These are phyloP conservation scores for Fusarium clavum DNA, from an alignment of 2,329 filamentous ascomycete species.

Conservation along the genomic window DNA sequence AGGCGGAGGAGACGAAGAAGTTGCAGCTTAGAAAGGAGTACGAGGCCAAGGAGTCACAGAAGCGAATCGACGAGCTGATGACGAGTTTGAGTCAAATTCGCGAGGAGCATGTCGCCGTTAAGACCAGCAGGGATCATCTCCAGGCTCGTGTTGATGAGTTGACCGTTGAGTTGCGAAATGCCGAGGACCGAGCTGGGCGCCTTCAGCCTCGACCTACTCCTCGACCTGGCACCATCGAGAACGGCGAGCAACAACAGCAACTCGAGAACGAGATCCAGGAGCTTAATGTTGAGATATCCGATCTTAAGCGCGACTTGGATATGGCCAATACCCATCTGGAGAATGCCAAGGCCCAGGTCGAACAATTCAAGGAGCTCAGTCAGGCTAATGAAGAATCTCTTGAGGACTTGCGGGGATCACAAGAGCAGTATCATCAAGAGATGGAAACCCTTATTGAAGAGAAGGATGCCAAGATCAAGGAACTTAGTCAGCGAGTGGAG, in stretches of 20 bases:
- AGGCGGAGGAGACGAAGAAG: constrained; percentile 87
- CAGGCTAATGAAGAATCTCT: constrained; percentile 89
- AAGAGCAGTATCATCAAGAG: constrained; percentile 89
- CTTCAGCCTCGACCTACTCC: constrained; percentile 83
- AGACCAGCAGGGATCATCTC: constrained; percentile 89
- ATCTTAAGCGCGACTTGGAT: constrained; percentile 89
- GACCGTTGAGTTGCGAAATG: constrained; percentile 85
- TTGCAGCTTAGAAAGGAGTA: constrained; percentile 86
- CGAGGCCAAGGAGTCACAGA: constrained; percentile 87
- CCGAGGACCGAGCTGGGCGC: constrained; percentile 86
- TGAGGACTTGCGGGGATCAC: constrained; percentile 79
- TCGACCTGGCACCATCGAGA: constrained; percentile 60
- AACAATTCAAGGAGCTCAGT: constrained; percentile 90
- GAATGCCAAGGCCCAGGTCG: constrained; percentile 81
- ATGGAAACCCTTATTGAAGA: constrained; percentile 79
- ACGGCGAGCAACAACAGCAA: constrained; percentile 60
- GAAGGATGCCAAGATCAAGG: constrained; percentile 82
- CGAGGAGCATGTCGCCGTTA: constrained; percentile 86
- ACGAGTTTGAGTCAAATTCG: constrained; percentile 81
- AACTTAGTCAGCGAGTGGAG: constrained; percentile 84
- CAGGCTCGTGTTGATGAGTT: constrained; percentile 91
- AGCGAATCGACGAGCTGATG: constrained; percentile 91
- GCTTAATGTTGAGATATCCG: constrained; percentile 82
- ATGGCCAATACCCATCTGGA: constrained; percentile 83
- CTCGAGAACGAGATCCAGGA: constrained; percentile 78